Base-by-base conservation (phyloP, 495 filamentous ascomycete species). In the Copromyces sp. region DNA sequence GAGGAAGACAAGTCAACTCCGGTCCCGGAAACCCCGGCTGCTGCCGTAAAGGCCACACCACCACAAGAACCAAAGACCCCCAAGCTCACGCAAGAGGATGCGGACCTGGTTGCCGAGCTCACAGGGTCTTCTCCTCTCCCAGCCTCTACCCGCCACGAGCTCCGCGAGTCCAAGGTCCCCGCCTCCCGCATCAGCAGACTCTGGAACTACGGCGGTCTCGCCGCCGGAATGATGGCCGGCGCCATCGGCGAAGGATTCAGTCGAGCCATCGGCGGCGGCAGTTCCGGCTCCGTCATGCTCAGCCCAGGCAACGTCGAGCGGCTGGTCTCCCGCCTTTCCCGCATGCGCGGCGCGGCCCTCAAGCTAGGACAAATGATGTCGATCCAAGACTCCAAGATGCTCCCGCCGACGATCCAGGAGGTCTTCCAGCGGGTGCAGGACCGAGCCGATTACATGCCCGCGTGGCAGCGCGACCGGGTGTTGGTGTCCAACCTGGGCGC, bases 311-410 rank as follows among this genome's bases (percentile, higher is more conserved):
- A 99, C 77, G 93, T 97, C 87, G 93, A 98, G 77, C 86, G 95
- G 40, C 88, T 99, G 4, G 95, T 98, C 5, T 85, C 93, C 20
- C 97, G 94, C 81, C 88, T 99, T 9, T 97, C 94, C 12, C 90
- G 92, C 37, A 99, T 99, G 95, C 90, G 95, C 76, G 95, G 95
- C 32, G 96, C 95, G n/a, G 95, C 95, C 59, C 83, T 99, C n/a
- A 99, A 99, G 81, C 82, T 99, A 6, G 95, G 95, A 5, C 95
- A 99, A 82, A 94, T 99, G 92, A 90, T 99, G 83, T 95, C 92
- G 77, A 94, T 99, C 78, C 95, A 99, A 89, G 94, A 99, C 80
- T 89, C 92, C n/a, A 97, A 97, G 78, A 92, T 98, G 91, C 87
- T 99, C 1, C 95, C 95, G 5, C 88, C 86, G 3, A 87, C 92